Evolutionary conservation across 441 rosid genomes (phyloP).

Genomic region (Corymbia citriodora): DNA sequence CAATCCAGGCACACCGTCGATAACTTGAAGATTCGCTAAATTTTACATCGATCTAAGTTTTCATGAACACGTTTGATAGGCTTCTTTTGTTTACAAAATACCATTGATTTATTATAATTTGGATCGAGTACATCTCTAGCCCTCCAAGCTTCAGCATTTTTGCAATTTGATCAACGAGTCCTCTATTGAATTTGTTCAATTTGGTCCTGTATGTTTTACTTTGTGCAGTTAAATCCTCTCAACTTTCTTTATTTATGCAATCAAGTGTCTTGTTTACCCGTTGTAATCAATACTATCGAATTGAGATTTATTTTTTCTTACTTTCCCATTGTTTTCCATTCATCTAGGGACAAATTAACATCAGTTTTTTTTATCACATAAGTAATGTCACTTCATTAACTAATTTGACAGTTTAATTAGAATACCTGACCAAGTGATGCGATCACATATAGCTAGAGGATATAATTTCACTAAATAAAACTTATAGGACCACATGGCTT

Average conservation of each 20-base stretch:
- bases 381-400: not conserved
- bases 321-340: not conserved
- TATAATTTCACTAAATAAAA: not conserved
- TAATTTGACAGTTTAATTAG: rapidly evolving
- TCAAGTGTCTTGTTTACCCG: not conserved
- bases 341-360: not conserved
- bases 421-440: not conserved
- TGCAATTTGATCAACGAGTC: not conserved
- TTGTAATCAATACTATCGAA: not conserved
- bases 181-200: not conserved
- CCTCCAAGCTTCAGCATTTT: not conserved
- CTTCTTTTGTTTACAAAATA: not conserved
- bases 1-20: not conserved
- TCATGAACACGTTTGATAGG: not conserved
- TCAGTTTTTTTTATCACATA: not conserved
- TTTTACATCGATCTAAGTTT: not conserved
- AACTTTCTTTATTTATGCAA: not conserved
- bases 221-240: not conserved
- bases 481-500: rapidly evolving
- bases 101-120: not conserved
- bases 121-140: not conserved
- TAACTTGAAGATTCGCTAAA: not conserved
- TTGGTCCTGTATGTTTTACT: not conserved
- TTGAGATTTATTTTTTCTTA: not conserved
- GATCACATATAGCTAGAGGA: too few species aligned